Evolutionary conservation across 805 yeast species (phyloP), one percentile per base, ranked within the genome.

Genomic region (Metschnikowia vanudenii): DNA sequence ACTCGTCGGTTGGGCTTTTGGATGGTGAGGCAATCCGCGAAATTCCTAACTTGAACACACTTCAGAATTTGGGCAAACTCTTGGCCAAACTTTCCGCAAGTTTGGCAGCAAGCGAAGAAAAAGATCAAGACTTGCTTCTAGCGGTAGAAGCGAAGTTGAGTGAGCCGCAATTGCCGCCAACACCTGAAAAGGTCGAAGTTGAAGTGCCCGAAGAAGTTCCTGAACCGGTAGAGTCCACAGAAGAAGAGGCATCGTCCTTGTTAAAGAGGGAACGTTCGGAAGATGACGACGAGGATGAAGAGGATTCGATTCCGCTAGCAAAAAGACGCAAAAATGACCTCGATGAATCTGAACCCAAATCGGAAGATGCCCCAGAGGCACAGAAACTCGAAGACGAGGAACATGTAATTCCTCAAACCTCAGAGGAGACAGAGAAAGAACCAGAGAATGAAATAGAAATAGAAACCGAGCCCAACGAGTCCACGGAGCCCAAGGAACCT

Each of bases 1-100:
- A 84, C 55, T 68, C 76, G 4, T 77, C 79, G 33, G 68, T 77
- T 14, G 90, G 90, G 1, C 62, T 79, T 43, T 63, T 85, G 19
- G 82, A 76, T 53, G 91, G 91, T 0, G 82, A 79, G 16, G 57
- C 73, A 5, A 69, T 79, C 0, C 65, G 75, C 24, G 64, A 62
- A 24, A 56, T 68, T 1, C 72, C 78, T 5, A 64, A 69, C 17
- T 77, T 69, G 17, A 72, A 72, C 45, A 63, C 73, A 4, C 60
- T 81, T 33, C 60, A 67, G 13, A 78, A 79, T 45, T 58, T 80
- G 49, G 70, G 68, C 55, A 70, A 71, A 57, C 58, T 71, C n/a
- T 56, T 78, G 18, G 64, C 61, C 12, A 72, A 68, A 36, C 58
- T 78, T 29, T 61, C 70, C 12, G 59, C 63, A 26, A 76, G 73